Base-by-base conservation (phyloP, 306 rosid species). In the Carpinus fangiana region DNA sequence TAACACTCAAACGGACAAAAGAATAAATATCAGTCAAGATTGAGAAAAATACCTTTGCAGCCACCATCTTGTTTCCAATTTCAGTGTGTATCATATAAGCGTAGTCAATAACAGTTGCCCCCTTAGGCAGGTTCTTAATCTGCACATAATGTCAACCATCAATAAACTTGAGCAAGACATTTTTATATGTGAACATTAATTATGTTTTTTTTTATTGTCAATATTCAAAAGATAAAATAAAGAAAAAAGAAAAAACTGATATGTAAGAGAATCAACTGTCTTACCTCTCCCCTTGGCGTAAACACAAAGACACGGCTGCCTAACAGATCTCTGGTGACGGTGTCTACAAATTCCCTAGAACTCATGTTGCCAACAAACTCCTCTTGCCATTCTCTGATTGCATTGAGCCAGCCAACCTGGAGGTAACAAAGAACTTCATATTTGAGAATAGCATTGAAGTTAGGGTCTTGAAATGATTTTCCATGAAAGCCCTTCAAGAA, bases 321-420 rank as follows among this genome's bases (percentile, higher is more conserved):
- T 75, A 96, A 87, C 54, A 96, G 87, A 86, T 96, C 99, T 88
- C 98, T 92, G 52, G 98, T 93, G 81, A 96, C 72, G 62, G 98
- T 96, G 80, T 96, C 99, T 13, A 96, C 99, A 78, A 93, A 96
- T 83, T 96, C 99, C 87, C 99, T 91, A 73, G 99, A 96, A 86
- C 97, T 96, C 99, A 96, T 96, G 91, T 96, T 96, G 86, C 99
- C 99, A 61, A 96, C 99, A 73, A 96, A 96, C 90, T 96, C 99
- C 82, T 96, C 99, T 82, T 96, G 98, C 98, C 99, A 96, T 81
- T 93, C 99, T 89, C 99, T 91, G 77, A 96, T 93, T 65, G 99
- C 98, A 81, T 96, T 96, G 80, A 96, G 98, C 99, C 99, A 96
- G 66, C 99, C 93, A 90, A 96, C 93, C 99, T 96, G 93, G 77